Evolutionary conservation across 176 grass and related monocot genomes (phyloP).

Genomic region (Themeda triandra): DNA sequence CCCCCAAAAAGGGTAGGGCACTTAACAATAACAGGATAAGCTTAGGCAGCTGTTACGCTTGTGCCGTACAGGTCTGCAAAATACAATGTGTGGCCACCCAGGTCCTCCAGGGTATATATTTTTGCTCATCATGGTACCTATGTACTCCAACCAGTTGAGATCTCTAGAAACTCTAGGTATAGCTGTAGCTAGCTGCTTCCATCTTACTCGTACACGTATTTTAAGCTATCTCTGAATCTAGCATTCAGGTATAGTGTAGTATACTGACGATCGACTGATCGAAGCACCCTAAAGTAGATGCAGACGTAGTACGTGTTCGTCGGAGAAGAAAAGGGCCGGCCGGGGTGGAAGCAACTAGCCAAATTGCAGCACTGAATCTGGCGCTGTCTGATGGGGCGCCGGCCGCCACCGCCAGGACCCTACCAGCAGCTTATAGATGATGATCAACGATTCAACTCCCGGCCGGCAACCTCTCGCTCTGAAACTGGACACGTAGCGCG

Average conservation of each 20-base stretch:
- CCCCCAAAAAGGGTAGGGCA: constrained; percentile 19
- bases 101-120: constrained; percentile 18
- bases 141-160: background rate
- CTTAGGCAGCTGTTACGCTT: constrained; percentile 38
- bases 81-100: constrained; percentile 26
- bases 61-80: constrained; percentile 20
- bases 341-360: background rate
- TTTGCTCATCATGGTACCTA: constrained; percentile 27
- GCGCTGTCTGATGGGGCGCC: background rate
- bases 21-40: constrained; percentile 59
- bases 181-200: constrained; percentile 1
- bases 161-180: too few relatives aligned
- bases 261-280: too few relatives aligned
- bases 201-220: background rate
- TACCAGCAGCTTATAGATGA: constrained; percentile 1
- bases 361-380: constrained; percentile 20
- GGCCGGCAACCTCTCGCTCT: background rate
- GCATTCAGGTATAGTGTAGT: background rate
- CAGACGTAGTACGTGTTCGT: background rate
- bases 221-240: constrained; percentile 18
- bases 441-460: background rate
- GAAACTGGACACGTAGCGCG: constrained; percentile 20
- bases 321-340: constrained; percentile 5
- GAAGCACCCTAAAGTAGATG: background rate
- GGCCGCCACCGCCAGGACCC: background rate